Conservation (phyloP, 2,329 filamentous ascomycete species). For the Fusarium cicatricum region DNA sequence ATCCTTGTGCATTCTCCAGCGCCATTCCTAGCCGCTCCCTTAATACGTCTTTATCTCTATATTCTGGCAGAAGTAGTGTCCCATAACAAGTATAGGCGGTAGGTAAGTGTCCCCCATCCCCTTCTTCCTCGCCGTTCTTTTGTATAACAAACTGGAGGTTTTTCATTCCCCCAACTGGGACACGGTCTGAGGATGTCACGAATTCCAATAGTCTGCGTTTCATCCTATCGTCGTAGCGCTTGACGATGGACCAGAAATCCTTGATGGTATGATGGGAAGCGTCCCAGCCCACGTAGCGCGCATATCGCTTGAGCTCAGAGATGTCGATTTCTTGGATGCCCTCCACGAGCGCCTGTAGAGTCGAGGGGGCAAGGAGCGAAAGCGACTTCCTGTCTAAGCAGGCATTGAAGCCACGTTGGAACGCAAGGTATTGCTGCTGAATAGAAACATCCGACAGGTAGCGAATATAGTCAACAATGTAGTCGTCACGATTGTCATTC, state of each 20-base stretch:
- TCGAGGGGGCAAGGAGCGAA: slow-evolving; percentile 72
- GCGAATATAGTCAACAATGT: slow-evolving; percentile 83
- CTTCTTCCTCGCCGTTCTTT: slow-evolving; percentile 72
- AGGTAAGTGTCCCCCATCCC: slow-evolving; percentile 68
- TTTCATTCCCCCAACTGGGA: slow-evolving; percentile 85
- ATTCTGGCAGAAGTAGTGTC: slow-evolving; percentile 85
- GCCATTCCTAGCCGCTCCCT: slow-evolving; percentile 82
- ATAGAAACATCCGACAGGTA: slow-evolving; percentile 85
- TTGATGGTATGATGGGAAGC: slow-evolving; percentile 72
- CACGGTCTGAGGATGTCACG: slow-evolving; percentile 89
- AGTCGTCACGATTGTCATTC: slow-evolving; percentile 78
- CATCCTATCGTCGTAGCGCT: slow-evolving; percentile 71
- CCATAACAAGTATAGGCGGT: slow-evolving; percentile 95
- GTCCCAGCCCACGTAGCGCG: slow-evolving; percentile 85
- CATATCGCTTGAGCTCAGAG: slow-evolving; percentile 71
- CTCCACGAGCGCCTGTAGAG: slow-evolving; percentile 82
- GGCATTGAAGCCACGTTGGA: slow-evolving; percentile 79
- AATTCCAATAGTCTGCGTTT: slow-evolving; percentile 86
- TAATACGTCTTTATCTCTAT: slow-evolving; percentile 74
- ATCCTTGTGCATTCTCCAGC: slow-evolving; percentile 86
- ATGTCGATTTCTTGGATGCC: slow-evolving; percentile 85
- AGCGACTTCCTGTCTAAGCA: slow-evolving; percentile 77
- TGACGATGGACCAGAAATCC: slow-evolving; percentile 87
- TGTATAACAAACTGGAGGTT: slow-evolving; percentile 87
- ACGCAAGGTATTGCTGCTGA: slow-evolving; percentile 78